Evolutionary conservation across 2,329 filamentous ascomycete genomes (phyloP), one percentile per base, ranked within the genome.

Genomic region (Hypocreales sp.): DNA sequence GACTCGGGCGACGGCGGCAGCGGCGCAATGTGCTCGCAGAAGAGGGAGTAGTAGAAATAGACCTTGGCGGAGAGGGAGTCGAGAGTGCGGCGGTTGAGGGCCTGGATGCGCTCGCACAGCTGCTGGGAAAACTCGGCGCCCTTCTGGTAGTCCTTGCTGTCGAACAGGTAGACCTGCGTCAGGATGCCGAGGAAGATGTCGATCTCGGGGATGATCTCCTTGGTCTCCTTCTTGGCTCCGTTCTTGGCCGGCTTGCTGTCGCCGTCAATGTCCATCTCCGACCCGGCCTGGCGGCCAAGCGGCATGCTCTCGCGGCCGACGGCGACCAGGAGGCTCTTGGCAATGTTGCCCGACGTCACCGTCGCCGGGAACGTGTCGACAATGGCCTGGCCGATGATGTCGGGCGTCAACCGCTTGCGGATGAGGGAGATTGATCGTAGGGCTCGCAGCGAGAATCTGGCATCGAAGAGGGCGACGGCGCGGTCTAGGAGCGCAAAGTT

Each of bases 11-110:
- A 94, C 15, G 87, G 86, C 24, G 90, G 81, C 36, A 87, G 71
- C 14, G 87, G 86, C 34, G 75, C 72, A 35, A 92, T 70, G 54
- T 92, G 77, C 65, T 98, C 90, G 58, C 79, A 83, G 63, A 95
- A 95, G 42, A 95, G 66, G 15, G 83, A 83, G 58, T 83, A 93
- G 65, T 98, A 98, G 58, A 94, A 95, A 67, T 94, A 98, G 36
- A 87, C 84, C 56, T 92, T 92, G 38, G 87, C 84, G 32, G 86
- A 81, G 32, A 98, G 72, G 26, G 86, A 84, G 54, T 98, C 90
- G 35, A 98, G 63, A 15, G 90, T 95, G 42, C 90, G 77, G 36
- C 90, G 79, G 63, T 98, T 98, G 49, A 92, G 67, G 28, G 74
- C 67, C 45, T 92, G 83, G 50, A 95, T 77, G 48, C 79, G 78